Evolutionary conservation across 2,329 filamentous ascomycete genomes (phyloP).

Genomic region (Colletotrichum sidae): DNA sequence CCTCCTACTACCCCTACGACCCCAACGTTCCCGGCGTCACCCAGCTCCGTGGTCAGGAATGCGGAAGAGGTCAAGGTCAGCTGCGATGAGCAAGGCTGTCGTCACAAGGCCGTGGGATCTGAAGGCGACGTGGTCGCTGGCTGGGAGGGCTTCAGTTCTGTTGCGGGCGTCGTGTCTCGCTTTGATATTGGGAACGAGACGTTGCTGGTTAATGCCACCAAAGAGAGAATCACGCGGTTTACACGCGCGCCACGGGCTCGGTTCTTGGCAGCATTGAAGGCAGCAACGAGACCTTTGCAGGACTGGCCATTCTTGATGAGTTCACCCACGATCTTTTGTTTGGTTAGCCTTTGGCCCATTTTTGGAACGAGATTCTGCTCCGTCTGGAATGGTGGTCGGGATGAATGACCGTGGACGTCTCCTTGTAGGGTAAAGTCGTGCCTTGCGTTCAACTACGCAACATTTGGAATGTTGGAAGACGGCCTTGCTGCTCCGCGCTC

Average conservation of each 20-base stretch:
- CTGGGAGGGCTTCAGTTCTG: neutral
- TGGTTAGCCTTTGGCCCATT: too few species aligned
- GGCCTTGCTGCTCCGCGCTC: too few species aligned
- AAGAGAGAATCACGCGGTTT: neutral
- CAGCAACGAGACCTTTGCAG: constrained; percentile 1
- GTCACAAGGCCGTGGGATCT: constrained; percentile 34
- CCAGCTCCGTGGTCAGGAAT: constrained; percentile 45
- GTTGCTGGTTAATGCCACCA: neutral
- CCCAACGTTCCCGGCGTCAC: constrained; percentile 5
- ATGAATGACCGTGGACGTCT: too few species aligned
- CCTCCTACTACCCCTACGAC: constrained; percentile 12
- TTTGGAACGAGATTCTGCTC: too few species aligned
- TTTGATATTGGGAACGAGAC: neutral
- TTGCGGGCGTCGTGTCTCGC: neutral
- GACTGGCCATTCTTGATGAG: neutral
- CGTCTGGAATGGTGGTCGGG: too few species aligned
- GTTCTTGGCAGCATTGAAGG: neutral
- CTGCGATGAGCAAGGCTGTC: constrained; percentile 41
- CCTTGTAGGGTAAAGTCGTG: too few species aligned
- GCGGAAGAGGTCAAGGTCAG: constrained; percentile 42
- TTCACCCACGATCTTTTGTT: too few species aligned
- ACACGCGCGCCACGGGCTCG: neutral
- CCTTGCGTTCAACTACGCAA: too few species aligned
- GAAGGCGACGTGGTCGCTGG: constrained; percentile 17
- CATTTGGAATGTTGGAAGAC: too few species aligned